These are phyloP conservation scores for Sporormia fimetaria DNA, from an alignment of 495 filamentous ascomycete species.

Conservation along the genomic window DNA sequence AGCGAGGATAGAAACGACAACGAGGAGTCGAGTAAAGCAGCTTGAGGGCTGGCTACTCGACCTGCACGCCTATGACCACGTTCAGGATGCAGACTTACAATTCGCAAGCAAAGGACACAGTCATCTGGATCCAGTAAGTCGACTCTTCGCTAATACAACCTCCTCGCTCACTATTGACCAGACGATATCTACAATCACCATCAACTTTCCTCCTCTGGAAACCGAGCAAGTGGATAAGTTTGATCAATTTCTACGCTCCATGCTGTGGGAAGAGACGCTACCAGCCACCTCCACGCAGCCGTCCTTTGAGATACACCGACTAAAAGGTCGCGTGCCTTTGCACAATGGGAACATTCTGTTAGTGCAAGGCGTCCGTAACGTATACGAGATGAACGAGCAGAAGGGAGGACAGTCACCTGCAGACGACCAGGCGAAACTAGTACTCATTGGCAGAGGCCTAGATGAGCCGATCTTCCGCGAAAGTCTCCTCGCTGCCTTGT, in stretches of 20 bases:
- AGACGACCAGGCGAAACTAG: constrained; percentile 46
- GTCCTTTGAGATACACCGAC: constrained; percentile 64
- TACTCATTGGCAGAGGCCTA: constrained; percentile 65
- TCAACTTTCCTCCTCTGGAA: constrained; percentile 49
- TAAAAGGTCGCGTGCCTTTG: constrained; percentile 65
- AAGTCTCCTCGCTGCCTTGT: constrained; percentile 14
- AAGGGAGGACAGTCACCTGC: constrained; percentile 19
- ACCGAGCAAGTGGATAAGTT: constrained; percentile 44
- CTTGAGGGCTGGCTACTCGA: constrained; percentile 80
- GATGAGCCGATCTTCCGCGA: constrained; percentile 22
- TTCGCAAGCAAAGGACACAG: constrained; percentile 48
- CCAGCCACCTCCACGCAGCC: constrained; percentile 32
- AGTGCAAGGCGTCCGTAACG: constrained; percentile 82
- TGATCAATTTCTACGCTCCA: constrained; percentile 70
- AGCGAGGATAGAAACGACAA: constrained; percentile 71
- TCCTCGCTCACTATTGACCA: constrained; percentile 28
- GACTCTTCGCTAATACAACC: background rate
- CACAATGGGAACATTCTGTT: constrained; percentile 55
- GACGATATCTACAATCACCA: constrained; percentile 78
- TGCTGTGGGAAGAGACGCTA: constrained; percentile 71
- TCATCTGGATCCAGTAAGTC: constrained; percentile 64
- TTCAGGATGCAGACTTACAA: constrained; percentile 48
- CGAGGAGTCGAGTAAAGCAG: constrained; percentile 63
- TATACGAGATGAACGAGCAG: constrained; percentile 77
- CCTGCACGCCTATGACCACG: constrained; percentile 81